These are phyloP conservation scores for Hypomontagnella submonticulosa DNA, from an alignment of 495 filamentous ascomycete species.

Conservation along the genomic window DNA sequence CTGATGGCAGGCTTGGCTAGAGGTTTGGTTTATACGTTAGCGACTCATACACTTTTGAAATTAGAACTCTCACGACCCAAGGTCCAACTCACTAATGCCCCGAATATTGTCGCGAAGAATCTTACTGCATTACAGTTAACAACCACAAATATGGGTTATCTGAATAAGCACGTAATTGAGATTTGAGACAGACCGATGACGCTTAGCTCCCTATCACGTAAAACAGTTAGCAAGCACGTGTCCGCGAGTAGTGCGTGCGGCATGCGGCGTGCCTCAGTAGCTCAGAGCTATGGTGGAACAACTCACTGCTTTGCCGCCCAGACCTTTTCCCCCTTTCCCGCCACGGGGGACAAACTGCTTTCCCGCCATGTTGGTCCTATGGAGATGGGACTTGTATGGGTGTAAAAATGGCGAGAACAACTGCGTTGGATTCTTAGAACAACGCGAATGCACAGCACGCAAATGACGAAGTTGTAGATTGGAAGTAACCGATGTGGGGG, in stretches of 20 bases:
- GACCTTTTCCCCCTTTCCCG: slow-evolving; percentile 38
- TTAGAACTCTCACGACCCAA: slow-evolving; percentile 2
- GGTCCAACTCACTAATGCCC: slow-evolving; percentile 70
- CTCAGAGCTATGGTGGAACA: slow-evolving; percentile 1
- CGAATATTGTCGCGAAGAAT: slow-evolving; percentile 69
- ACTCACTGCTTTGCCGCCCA: slow-evolving; percentile 46
- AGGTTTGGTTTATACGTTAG: slow-evolving; percentile 35
- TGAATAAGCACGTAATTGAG: slow-evolving; percentile 1
- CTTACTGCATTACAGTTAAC: slow-evolving; percentile 57
- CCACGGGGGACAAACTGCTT: slow-evolving; percentile 26
- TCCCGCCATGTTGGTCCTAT: slow-evolving; percentile 20
- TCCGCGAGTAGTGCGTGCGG: not conserved
- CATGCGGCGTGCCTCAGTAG: not conserved
- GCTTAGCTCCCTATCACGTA: slow-evolving; percentile 37
- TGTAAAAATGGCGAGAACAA: not conserved
- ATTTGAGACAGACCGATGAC: slow-evolving; percentile 41
- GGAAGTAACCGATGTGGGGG: slow-evolving; percentile 25
- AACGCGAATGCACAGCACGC: slow-evolving; percentile 8
- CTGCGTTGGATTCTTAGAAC: not conserved
- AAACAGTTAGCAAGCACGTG: slow-evolving; percentile 21
- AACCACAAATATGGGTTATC: slow-evolving; percentile 5
- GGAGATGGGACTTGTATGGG: not conserved
- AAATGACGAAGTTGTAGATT: slow-evolving; percentile 8
- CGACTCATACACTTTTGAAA: not conserved
- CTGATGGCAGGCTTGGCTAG: slow-evolving; percentile 73